Evolutionary conservation across 1,284 basidiomycete genomes (phyloP), one percentile per base, ranked within the genome.

Genomic region (Flammula alnicola): DNA sequence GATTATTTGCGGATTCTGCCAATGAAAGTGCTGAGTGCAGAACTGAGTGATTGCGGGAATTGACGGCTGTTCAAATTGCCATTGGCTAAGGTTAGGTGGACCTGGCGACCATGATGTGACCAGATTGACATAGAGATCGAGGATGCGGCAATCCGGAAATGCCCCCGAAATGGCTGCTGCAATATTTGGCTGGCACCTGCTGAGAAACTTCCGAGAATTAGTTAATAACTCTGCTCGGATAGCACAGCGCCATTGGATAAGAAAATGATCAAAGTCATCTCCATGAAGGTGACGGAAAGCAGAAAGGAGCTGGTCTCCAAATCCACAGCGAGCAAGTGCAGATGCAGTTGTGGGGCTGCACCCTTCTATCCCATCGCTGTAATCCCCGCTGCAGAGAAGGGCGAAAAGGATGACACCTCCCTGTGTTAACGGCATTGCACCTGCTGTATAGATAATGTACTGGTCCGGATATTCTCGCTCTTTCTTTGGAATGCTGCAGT

Each of bases 381-480:
- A 55, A 17, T 55, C 50, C 1, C 54, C 39, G 6, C 54, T 50
- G 10, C 12, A 25, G 12, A 52, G 50, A 1, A 55, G 44, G 3
- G 50, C 50, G 19, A 46, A 49, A 2, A 55, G 25, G 12, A 55
- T 2, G 9, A 49, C 25, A 1, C 40, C 44, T 4, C 32, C 47
- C 3, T n/a, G 26, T 5, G 46, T 46, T 10, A 55, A 14, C 0
- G 33, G 16, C 8, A 32, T 25, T 5, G 26, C 11, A 10, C 31
- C 6, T 5, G 31, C 4, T 9, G 17, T 17, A 23, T 40, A 47
- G 8, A 43, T 1, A 11, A 25, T 10, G 23, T 39, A 35, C 27
- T 48, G 29, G 10, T 47, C 41, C 8, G 32, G 5, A 5, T 19
- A 36, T 1, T 35, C 11, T n/a, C 27, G 25, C 5, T 52, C 23